phyloP scores from a whole-genome alignment of 1,284 basidiomycete species.

The Rhodotorula sp. region DNA sequence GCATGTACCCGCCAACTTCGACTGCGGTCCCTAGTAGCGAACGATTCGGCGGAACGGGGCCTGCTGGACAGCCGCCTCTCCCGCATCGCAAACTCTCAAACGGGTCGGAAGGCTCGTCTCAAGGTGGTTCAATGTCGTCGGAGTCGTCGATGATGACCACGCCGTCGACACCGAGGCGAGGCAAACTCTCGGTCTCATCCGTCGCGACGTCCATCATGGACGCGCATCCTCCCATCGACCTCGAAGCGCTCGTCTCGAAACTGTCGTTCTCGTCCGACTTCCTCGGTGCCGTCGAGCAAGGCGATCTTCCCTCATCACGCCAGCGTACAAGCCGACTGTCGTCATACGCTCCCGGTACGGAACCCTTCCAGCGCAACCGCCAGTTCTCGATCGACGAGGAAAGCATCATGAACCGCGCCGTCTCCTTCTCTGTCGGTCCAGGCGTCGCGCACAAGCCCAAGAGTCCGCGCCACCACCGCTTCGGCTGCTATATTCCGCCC shows the following conservation, averaged over 20 bases:
- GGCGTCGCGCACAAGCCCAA: neutral
- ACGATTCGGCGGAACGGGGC: neutral
- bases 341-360: conserved; percentile 5
- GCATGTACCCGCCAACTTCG: neutral
- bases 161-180: neutral
- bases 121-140: conserved; percentile 22
- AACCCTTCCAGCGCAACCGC: neutral
- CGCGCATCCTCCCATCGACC: conserved; percentile 3
- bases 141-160: conserved; percentile 7
- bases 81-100: conserved; percentile 13
- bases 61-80: neutral
- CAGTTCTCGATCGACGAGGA: conserved; percentile 31
- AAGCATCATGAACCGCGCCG: conserved; percentile 3
- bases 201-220: neutral
- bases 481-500: conserved; percentile 9
- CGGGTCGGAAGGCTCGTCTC: conserved; percentile 7
- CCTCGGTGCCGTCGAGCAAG: neutral
- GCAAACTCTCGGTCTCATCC: conserved; percentile 15
- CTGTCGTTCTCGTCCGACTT: neutral
- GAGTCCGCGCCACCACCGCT: conserved; percentile 10
- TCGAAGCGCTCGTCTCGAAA: conserved; percentile 7
- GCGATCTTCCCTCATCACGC: neutral
- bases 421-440: neutral
- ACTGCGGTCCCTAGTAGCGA: neutral
- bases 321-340: neutral